Base-by-base conservation (phyloP, 805 yeast genomes). In the Lachancea quebecensis region DNA sequence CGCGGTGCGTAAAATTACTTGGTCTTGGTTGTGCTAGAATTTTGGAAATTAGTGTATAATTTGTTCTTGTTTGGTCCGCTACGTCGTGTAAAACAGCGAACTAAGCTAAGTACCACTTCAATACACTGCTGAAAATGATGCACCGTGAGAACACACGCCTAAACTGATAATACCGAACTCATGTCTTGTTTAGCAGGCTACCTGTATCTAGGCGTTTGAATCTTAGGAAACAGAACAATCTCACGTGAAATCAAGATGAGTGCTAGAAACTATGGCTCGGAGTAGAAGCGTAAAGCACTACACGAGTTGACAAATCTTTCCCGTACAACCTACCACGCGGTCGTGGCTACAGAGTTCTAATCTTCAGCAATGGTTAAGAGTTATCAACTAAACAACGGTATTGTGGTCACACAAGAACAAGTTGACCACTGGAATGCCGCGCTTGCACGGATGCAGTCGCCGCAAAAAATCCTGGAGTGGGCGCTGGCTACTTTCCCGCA, bases 381-480 rank as follows among this genome's bases (percentile, higher is more conserved):
- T 1, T 59, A 50, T 38, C 30, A 44, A 3, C 49, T 70, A 47
- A 65, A 64, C 41, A 62, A 62, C 47, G 60, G 57, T 15, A 59
- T 65, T 8, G 44, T 57, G 16, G 62, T 80, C 30, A 65, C 79
- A 0, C 67, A 70, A 38, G 73, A 69, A 17, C 89, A 87, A 46
- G 55, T 89, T 16, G 73, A 70, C 17, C 85, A 81, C 58, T 71
- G 85, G 64, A 90, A 89, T 66, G 56, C 66, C n/a, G 69, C 73
- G 9, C 71, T 90, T 16, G 67, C 73, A n/a, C 59, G 67, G 7
- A 62, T 77, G 14, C 29, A 52, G 1, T 58, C 78, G 1, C 88
- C 97, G 0, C 77, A 79, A 52, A 86, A 87, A 47, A 79, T 91
- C 46, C 66, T 91, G 25, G 69, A 73, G 56, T 91, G 98, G 97